Evolutionary conservation across 2,329 filamentous ascomycete genomes (phyloP).

Genomic region (Fusarium brachygibbosum): DNA sequence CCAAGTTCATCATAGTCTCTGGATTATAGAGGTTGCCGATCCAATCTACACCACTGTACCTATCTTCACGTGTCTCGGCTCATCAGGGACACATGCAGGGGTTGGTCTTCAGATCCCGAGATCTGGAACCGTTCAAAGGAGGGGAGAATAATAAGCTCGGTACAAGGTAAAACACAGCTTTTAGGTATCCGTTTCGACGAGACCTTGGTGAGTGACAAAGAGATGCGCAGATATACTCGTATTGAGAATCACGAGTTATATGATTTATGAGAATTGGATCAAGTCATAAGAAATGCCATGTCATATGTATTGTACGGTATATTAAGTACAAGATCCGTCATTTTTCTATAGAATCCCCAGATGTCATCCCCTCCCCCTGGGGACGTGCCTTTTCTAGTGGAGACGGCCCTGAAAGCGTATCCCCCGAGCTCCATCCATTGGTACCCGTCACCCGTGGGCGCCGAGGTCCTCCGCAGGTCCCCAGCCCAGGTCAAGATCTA

Average conservation of each 20-base stretch:
- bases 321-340: background rate
- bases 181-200: background rate
- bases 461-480: constrained; percentile 42
- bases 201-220: background rate
- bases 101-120: constrained; percentile 8
- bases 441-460: constrained; percentile 26
- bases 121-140: constrained; percentile 13
- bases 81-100: constrained; percentile 11
- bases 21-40: no score
- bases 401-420: constrained; percentile 35
- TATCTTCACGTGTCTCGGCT: constrained; percentile 35
- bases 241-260: no score
- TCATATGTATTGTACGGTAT: background rate
- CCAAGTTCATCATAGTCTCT: no score
- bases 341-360: constrained; percentile 6
- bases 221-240: background rate
- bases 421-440: constrained; percentile 21
- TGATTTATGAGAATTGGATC: background rate
- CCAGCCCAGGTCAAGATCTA: constrained; percentile 31
- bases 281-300: background rate
- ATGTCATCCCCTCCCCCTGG: constrained; percentile 18
- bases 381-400: constrained; percentile 27
- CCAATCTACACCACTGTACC: background rate
- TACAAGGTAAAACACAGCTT: background rate
- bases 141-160: constrained; percentile 1